phyloP scores from a whole-genome alignment of 257 asterid genomes.

The Fraxinus cuspidata region DNA sequence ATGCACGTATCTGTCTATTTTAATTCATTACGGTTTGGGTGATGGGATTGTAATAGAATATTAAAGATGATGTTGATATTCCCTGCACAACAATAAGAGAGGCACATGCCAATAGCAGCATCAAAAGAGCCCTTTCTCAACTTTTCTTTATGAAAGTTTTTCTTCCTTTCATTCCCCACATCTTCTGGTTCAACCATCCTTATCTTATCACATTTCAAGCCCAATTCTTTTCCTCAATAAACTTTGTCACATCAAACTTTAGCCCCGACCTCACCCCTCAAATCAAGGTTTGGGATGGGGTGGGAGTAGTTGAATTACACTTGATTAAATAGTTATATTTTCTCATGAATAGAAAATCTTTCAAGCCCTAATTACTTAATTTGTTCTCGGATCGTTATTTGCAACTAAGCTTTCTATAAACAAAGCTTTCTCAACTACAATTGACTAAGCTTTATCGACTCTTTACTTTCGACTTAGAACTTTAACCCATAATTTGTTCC shows the following conservation, averaged over 20 bases:
- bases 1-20: conserved; percentile 11
- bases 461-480: background rate
- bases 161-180: conserved; percentile 24
- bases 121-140: conserved; percentile 17
- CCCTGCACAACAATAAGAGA: conserved; percentile 28
- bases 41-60: conserved; percentile 28
- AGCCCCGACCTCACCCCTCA: no score
- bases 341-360: no score
- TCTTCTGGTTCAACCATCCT: conserved; percentile 37
- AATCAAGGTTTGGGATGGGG: no score
- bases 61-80: conserved; percentile 42
- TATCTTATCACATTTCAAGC: conserved; percentile 24
- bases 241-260: no score
- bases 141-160: background rate
- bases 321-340: no score
- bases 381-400: background rate
- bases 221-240: no score
- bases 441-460: background rate
- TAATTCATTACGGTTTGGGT: conserved; percentile 4
- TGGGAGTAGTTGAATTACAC: no score
- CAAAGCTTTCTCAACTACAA: no score
- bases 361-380: no score
- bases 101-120: conserved; percentile 54
- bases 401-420: background rate
- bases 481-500: conserved; percentile 5